Evolutionary conservation across 768 basidiomycete species (phyloP).

Genomic region (Pilatotrama ljubarskyi): DNA sequence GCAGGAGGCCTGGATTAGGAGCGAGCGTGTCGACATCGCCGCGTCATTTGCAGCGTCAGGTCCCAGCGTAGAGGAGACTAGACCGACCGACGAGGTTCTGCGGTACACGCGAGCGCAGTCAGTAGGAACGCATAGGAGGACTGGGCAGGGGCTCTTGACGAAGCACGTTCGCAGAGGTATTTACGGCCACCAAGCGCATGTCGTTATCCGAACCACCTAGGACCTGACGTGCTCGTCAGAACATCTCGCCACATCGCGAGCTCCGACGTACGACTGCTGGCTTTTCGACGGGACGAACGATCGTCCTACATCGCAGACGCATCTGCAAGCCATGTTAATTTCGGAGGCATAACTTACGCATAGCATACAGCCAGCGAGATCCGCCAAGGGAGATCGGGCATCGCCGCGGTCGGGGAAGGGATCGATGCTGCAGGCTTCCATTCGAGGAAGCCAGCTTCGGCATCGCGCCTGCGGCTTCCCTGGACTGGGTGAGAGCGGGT

Average conservation of each 20-base stretch:
- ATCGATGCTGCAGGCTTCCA: background rate
- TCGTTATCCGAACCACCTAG: background rate
- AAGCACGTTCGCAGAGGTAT: background rate
- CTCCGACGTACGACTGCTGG: background rate
- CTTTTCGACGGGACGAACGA: background rate
- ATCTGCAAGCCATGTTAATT: background rate
- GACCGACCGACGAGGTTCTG: background rate
- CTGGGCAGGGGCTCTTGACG: background rate
- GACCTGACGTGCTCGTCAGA: background rate
- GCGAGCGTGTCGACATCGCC: background rate
- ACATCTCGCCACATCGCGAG: background rate
- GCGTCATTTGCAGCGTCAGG: background rate
- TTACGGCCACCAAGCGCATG: background rate
- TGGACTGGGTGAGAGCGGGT: slow-evolving; percentile 2
- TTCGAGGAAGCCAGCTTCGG: background rate
- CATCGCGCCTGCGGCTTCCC: slow-evolving; percentile 1
- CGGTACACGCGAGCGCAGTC: background rate
- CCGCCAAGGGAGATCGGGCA: background rate
- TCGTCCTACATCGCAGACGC: background rate
- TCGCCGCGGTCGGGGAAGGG: background rate
- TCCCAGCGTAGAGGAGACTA: slow-evolving; percentile 3
- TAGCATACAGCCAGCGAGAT: background rate
- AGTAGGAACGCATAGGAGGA: background rate
- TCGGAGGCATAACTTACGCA: background rate
- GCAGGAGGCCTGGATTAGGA: background rate